Percentiles rank a stretch among this genome's conserved stretches.
Evolutionary conservation across 148 eudicot species (phyloP).

Genomic region (Simmondsia chinensis): DNA sequence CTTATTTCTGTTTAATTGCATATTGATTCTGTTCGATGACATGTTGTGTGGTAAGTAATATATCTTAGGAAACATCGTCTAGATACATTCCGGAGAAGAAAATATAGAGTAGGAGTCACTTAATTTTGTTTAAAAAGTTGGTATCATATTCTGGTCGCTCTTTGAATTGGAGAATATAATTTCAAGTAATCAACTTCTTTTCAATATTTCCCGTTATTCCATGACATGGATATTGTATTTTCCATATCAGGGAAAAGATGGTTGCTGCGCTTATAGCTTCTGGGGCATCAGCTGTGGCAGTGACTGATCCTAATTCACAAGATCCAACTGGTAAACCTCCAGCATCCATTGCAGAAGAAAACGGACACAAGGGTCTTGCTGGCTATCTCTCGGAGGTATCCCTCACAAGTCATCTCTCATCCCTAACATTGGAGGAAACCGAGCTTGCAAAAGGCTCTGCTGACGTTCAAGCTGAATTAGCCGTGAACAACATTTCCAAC

Average conservation of each 20-base stretch:
- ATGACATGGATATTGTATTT: neutral
- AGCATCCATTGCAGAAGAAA: constrained; percentile 65
- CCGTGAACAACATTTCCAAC: constrained; percentile 39
- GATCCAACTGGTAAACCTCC: constrained; percentile 79
- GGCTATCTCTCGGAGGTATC: constrained; percentile 88
- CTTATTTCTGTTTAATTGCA: no score
- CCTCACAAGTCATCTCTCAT: constrained; percentile 71
- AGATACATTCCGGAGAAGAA: no score
- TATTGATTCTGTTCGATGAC: no score
- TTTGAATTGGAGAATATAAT: no score
- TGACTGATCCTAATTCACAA: constrained; percentile 73
- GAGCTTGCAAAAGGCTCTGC: constrained; percentile 74
- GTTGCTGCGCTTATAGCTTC: constrained; percentile 83
- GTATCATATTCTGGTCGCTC: no score
- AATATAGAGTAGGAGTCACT: no score
- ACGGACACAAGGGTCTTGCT: constrained; percentile 81
- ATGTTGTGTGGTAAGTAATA: no score
- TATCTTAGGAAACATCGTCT: no score
- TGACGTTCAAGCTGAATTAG: constrained; percentile 59
- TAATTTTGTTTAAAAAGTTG: no score
- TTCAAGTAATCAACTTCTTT: no score
- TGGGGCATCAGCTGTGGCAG: constrained; percentile 81
- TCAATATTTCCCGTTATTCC: neutral
- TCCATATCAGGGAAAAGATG: constrained; percentile 64
- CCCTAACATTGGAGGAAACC: constrained; percentile 63